Conservation (phyloP, 2,329 filamentous ascomycete species). For the Curvularia hawaiiensis region DNA sequence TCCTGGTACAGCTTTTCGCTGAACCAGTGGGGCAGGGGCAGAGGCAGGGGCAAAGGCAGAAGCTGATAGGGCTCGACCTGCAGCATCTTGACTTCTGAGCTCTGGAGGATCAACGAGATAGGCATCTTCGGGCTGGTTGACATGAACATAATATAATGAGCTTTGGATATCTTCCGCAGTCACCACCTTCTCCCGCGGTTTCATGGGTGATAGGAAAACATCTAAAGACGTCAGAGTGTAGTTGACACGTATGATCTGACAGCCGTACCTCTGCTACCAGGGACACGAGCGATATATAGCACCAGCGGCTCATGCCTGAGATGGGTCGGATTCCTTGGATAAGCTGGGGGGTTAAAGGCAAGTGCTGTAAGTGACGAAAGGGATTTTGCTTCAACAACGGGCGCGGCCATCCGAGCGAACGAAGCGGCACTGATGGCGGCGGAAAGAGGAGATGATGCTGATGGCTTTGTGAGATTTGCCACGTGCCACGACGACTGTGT, state of each 20-base stretch:
- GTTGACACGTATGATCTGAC: not conserved
- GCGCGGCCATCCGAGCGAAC: constrained; percentile 35
- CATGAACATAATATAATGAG: constrained; percentile 90
- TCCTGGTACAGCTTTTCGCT: constrained; percentile 38
- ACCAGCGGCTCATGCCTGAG: constrained; percentile 72
- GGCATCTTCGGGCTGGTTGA: constrained; percentile 65
- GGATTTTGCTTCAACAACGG: constrained; percentile 76
- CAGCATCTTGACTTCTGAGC: constrained; percentile 20
- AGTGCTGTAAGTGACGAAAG: constrained; percentile 78
- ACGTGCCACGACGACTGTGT: constrained; percentile 9
- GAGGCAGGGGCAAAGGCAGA: constrained; percentile 20
- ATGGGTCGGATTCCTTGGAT: constrained; percentile 77
- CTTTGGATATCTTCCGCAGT: constrained; percentile 84
- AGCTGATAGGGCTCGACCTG: constrained; percentile 11
- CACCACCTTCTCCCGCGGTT: constrained; percentile 86
- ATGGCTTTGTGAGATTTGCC: constrained; percentile 14
- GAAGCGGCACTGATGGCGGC: constrained; percentile 14
- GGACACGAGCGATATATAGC: constrained; percentile 92
- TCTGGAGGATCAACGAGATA: constrained; percentile 38
- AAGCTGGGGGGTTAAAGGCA: constrained; percentile 84
- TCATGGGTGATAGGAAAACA: constrained; percentile 88
- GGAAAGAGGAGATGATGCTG: constrained; percentile 13
- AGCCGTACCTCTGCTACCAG: constrained; percentile 79
- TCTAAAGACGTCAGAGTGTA: constrained; percentile 59
- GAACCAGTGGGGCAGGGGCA: constrained; percentile 27